Conservation (phyloP, 1,284 basidiomycete species). For the Ganoderma lingzhi region DNA sequence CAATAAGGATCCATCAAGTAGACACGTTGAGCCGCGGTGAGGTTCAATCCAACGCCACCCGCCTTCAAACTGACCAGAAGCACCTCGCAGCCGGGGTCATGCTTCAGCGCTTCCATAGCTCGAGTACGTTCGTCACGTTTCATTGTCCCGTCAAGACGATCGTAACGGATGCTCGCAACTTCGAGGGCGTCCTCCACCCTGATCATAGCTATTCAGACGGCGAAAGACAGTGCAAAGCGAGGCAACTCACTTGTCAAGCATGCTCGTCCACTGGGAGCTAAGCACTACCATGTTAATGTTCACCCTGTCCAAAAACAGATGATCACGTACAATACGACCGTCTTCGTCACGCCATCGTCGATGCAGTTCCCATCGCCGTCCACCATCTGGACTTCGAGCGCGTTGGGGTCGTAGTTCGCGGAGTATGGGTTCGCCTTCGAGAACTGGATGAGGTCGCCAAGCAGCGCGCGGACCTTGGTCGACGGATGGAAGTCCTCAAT, state of each 20-base stretch:
- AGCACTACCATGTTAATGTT: conserved; percentile 14
- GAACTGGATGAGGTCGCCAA: conserved; percentile 78
- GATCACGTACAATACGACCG: conserved; percentile 87
- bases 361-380: conserved; percentile 77
- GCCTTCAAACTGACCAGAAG: conserved; percentile 96
- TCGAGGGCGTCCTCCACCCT: conserved; percentile 92
- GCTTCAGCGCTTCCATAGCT: conserved; percentile 91
- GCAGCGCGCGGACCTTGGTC: conserved; percentile 85
- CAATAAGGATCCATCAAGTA: conserved; percentile 97
- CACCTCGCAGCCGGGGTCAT: conserved; percentile 87
- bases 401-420: conserved; percentile 80
- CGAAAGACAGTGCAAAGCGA: conserved; percentile 13
- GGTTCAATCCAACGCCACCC: conserved; percentile 95
- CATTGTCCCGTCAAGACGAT: conserved; percentile 96
- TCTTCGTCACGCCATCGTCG: conserved; percentile 79
- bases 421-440: conserved; percentile 86
- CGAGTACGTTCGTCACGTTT: conserved; percentile 91
- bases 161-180: conserved; percentile 82
- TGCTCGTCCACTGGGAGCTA: conserved; percentile 95
- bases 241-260: conserved; percentile 86
- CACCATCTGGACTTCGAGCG: conserved; percentile 76
- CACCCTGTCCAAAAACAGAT: conserved; percentile 16
- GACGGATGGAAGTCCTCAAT: conserved; percentile 77
- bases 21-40: conserved; percentile 91
- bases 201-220: conserved; percentile 31